Evolutionary conservation across 129 eudicot genomes (phyloP), one percentile per base, ranked within the genome.

Genomic region (Lactuca sativa): DNA sequence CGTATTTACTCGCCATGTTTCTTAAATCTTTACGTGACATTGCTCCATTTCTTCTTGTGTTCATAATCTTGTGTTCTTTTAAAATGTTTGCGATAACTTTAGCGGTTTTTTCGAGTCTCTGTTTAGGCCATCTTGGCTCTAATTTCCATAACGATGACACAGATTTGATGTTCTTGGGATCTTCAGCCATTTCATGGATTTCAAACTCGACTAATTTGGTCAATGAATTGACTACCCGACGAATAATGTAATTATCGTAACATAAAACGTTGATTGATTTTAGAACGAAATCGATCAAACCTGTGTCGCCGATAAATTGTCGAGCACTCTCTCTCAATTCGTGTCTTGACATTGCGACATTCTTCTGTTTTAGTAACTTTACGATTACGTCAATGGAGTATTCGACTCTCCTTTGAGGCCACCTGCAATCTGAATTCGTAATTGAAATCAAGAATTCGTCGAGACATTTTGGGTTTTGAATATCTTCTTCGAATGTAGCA

Each of bases 281-380:
- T 1, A 91, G 85, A 62, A 88, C 89, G 56, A 80, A 92, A 84
- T 92, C 95, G 37, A 92, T 81, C 75, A 92, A 83, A 8, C 97
- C 91, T 2, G 84, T 86, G 61, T 92, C 97, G 12, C 95, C 91
- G 15, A 92, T 76, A 63, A 69, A 72, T 52, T 54, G 58, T 51
- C 84, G 59, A 17, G 90, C 87, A 47, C 67, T 84, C 12, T 86
- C 86, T 33, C 93, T 79, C 9, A 88, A 56, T 32, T 88, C 95
- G 9, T 88, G 78, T 64, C 87, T 73, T 6, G 95, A 73, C 86
- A 92, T 82, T 7, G 66, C 86, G 40, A 64, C 67, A 36, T 82
- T 79, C 38, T 88, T 81, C 33, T 84, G 80, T 68, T 84, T 82
- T 71, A 92, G 62, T 6, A 85, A 55, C 71, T 74, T 66, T 36